Evolutionary conservation across 805 yeast genomes (phyloP), one percentile per base, ranked within the genome.

Genomic region (Metschnikowia similis): DNA sequence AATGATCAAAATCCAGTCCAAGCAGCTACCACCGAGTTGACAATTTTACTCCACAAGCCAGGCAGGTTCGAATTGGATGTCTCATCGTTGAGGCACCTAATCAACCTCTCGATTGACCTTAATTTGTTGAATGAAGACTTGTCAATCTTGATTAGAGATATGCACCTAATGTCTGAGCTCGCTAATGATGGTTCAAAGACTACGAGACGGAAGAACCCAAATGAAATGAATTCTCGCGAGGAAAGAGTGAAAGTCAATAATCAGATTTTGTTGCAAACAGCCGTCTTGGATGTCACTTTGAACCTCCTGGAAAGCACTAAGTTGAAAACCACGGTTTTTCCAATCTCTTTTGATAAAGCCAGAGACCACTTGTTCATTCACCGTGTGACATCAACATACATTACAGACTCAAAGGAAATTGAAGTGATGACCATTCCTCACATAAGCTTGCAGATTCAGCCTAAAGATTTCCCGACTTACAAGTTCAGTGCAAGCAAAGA

Each of bases 331-430:
- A 62, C 67, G 2, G 47, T 78, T 0, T 65, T 72, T 9, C 85
- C 86, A 0, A 53, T 81, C 0, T 69, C 79, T 0, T 77, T 60
- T 52, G 73, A 72, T 44, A 67, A 77, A 8, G 45, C 57, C 0
- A 61, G 62, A 4, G 66, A 67, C 4, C 59, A 58, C 3, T 45
- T 79, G 9, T 62, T 58, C 3, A 59, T 77, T 6, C 68, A 69
- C 6, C 70, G 69, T 43, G 50, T 75, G 1, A 38, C 41, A 7
- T n/a, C 48, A 6, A 40, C 26, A 10, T 47, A 49, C 31, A 44
- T 34, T 3, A 26, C 47, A 9, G 28, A 35, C 17, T 48, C 36
- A 3, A 29, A 27, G 1, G 60, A 60, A 27, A 45, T 31, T 3
- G 53, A 53, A 4, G 34, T 69, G 1, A 48, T 62, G n/a, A 52